Percentiles rank a stretch among this genome's conserved stretches.
These are phyloP conservation scores for Vitis rupestris DNA, from an alignment of 164 flowering plant species.

Conservation along the genomic window DNA sequence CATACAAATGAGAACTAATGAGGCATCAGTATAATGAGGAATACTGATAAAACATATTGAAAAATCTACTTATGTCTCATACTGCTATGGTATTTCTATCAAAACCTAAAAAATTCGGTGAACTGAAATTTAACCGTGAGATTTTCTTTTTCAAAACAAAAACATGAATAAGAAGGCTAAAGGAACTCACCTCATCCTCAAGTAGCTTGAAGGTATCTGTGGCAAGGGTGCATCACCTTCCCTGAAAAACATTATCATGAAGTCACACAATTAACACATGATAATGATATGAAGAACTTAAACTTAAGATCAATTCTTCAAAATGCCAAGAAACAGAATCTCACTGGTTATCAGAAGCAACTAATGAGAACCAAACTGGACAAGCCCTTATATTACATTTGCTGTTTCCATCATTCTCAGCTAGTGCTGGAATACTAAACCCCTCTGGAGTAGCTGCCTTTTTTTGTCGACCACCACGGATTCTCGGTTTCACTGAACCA, in stretches of 20 bases:
- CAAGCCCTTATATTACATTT: slow-evolving; percentile 11
- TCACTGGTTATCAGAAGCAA: slow-evolving; percentile 25
- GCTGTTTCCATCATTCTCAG: slow-evolving; percentile 12
- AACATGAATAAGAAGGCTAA: neutral
- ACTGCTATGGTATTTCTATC: neutral
- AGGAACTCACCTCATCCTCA: slow-evolving; percentile 47
- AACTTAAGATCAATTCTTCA: neutral
- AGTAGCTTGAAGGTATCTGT: slow-evolving; percentile 48
- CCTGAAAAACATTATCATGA: slow-evolving; percentile 16
- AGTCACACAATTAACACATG: slow-evolving; percentile 3
- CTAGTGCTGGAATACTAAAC: slow-evolving; percentile 16
- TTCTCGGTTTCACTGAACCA: slow-evolving; percentile 12
- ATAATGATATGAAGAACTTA: neutral
- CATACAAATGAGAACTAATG: neutral
- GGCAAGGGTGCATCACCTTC: slow-evolving; percentile 48
- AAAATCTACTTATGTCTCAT: no score
- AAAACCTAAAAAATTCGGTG: neutral
- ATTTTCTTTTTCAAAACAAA: neutral
- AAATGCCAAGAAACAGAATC: neutral
- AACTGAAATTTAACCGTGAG: neutral
- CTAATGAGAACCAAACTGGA: slow-evolving; percentile 33
- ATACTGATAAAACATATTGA: no score
- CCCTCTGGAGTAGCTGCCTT: slow-evolving; percentile 10
- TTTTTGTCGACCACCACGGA: slow-evolving; percentile 1
- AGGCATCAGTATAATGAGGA: neutral